Evolutionary conservation across 2,329 filamentous ascomycete genomes (phyloP), one percentile per base, ranked within the genome.

Genomic region (Colletotrichum gigasporum): DNA sequence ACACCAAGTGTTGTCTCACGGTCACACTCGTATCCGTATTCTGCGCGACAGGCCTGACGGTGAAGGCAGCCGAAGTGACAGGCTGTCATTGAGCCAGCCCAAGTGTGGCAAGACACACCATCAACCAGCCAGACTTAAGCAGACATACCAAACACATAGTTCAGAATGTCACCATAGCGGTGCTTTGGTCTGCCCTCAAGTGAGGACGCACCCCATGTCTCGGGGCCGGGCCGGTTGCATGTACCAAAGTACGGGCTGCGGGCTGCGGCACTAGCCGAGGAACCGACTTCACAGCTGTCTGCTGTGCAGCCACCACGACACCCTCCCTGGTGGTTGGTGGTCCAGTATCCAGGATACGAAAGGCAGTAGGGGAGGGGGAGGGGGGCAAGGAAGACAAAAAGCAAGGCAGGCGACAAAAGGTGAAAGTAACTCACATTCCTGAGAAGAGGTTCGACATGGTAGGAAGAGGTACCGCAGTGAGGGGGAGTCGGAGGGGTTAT

Each of bases 401-500:
- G 42, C 51, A 45, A 22, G 24, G 42, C 54, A 66, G 62, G 63
- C 65, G 68, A 50, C 24, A 34, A 55, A 28, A 44, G 55, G n/a
- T 28, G 37, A 50, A 58, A 55, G 65, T 59, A 67, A 85, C 85
- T 85, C 80, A 87, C 85, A 87, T 87, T 77, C 85, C 85, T 72
- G 85, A 87, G 74, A 87, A 87, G 71, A 87, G 78, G 78, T 86
- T 87, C 71, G 85, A 87, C 85, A 87, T 87, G 74, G 71, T 79
- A 70, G 69, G 59, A 57, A 68, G 66, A 44, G 12, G 24, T 55
- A 22, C 42, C 56, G 56, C 61, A 50, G 62, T 65, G 62, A 65
- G 62, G 56, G 62, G 62, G 68, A 68, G 63, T 67, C 69, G 69
- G 68, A 69, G 34, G 63, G 53, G 63, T 48, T 50, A 59, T 59